Percentiles rank a stretch among this genome's conserved stretches.
Evolutionary conservation across 2,329 filamentous ascomycete species (phyloP).

Genomic region (Aspergillaceae sp.): DNA sequence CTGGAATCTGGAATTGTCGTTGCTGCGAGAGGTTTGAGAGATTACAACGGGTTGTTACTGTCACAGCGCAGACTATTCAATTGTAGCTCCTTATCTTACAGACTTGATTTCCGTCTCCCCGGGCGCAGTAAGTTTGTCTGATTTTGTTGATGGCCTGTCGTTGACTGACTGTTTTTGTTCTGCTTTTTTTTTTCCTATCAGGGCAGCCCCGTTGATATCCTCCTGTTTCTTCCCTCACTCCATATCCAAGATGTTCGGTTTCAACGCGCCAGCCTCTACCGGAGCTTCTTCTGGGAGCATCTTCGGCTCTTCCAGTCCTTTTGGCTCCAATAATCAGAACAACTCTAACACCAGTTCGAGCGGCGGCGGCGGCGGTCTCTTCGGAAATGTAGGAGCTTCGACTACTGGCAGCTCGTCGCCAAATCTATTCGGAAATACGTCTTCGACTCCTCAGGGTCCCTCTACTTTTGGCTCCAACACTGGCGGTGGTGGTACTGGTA

Average conservation of each 20-base stretch:
- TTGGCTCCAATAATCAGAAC: constrained; percentile 22
- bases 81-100: constrained; percentile 1
- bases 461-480: constrained; percentile 15
- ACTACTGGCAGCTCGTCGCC: constrained; percentile 22
- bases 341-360: constrained; percentile 19
- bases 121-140: constrained; percentile 18
- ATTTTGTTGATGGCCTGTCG: constrained; percentile 2
- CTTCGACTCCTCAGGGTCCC: constrained; percentile 11
- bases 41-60: not conserved
- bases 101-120: constrained; percentile 1
- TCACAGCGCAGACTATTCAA: not conserved
- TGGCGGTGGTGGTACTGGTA: constrained; percentile 13
- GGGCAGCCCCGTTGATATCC: constrained; percentile 17
- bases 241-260: constrained; percentile 30
- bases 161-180: constrained; percentile 7
- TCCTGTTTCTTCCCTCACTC: constrained; percentile 14
- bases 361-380: constrained; percentile 22
- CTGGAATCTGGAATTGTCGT: not conserved
- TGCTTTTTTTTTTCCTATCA: constrained; percentile 11
- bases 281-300: constrained; percentile 25
- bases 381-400: constrained; percentile 34
- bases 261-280: constrained; percentile 30
- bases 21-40: not conserved
- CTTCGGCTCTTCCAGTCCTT: constrained; percentile 24
- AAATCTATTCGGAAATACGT: constrained; percentile 26